These are phyloP conservation scores for Termitomyces sp. DNA, from an alignment of 768 basidiomycete species.

Conservation along the genomic window DNA sequence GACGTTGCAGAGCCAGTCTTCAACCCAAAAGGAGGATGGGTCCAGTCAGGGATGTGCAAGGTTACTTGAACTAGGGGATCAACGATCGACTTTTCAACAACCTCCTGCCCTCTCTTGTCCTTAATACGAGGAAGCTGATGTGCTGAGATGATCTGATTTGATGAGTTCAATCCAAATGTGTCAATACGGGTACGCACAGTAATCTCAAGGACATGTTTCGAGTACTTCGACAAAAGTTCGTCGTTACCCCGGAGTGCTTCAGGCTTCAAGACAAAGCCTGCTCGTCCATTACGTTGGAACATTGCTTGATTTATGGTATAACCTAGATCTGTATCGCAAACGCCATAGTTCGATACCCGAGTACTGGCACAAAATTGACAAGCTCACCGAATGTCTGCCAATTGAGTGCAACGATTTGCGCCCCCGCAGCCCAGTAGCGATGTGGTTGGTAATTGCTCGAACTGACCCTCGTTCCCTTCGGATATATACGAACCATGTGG, in stretches of 20 bases:
- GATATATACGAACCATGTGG: constrained; percentile 84
- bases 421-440: constrained; percentile 61
- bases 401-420: constrained; percentile 62
- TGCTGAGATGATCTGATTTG: constrained; percentile 60
- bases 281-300: constrained; percentile 87
- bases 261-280: constrained; percentile 90
- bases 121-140: constrained; percentile 82
- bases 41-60: constrained; percentile 73
- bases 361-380: not conserved
- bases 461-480: constrained; percentile 72
- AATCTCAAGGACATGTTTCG: constrained; percentile 58
- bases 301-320: constrained; percentile 93
- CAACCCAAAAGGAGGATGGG: constrained; percentile 20
- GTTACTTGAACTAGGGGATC: constrained; percentile 84
- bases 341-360: not conserved
- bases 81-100: constrained; percentile 45
- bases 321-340: constrained; percentile 59
- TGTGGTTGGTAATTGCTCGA: constrained; percentile 89
- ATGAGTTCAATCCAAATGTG: not conserved
- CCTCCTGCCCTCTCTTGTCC: constrained; percentile 55
- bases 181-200: constrained; percentile 32
- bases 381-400: constrained; percentile 89
- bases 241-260: constrained; percentile 64
- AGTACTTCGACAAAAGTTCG: constrained; percentile 44
- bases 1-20: constrained; percentile 6